Base-by-base conservation (phyloP, 1,284 basidiomycete species). In the Ustilago hordei region DNA sequence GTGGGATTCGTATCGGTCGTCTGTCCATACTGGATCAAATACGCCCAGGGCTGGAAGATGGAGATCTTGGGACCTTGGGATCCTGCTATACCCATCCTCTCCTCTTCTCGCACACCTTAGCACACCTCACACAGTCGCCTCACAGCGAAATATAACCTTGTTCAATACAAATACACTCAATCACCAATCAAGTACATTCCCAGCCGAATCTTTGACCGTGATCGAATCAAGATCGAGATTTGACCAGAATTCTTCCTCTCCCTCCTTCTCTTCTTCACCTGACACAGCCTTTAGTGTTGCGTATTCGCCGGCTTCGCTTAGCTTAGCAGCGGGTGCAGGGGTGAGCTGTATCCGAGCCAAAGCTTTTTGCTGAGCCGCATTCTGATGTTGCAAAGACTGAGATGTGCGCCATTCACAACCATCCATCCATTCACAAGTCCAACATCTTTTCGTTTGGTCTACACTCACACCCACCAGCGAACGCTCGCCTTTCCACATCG, bases 31-130 rank as follows among this genome's bases (percentile, higher is more conserved):
- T 83, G 81, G 81, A 81, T 83, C 17, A 38, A 68, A n/a, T 38
- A 53, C 23, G 78, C 78, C 9, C 81, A 83, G 60, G 34, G 34
- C n/a, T 81, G 78, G 78, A 83, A 83, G 62, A 60, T 69, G 57
- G 73, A 78, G 56, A 79, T 81, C 45, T 67, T 59, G n/a, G 81
- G 81, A 0, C 81, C 81, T 6, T 83, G 81, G 81, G 81, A 83
- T 64, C 72, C 75, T 6, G 80, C 79, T 11, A 61, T 70, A 19
- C 75, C 72, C 1, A 19, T 67, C 12, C 17, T 79, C 5, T 67
- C 58, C 0, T 45, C 57, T 32, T 13, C 39, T 15, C 12, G 8
- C 23, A 9, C 8, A 11, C 34, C 34, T n/a, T 38, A 55, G 15
- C 3, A 55, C 15, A 38, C 12, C 38, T 36, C 8, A 55, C 28